Conservation (phyloP, 305 asterid species). For the Solanum hybrid region DNA sequence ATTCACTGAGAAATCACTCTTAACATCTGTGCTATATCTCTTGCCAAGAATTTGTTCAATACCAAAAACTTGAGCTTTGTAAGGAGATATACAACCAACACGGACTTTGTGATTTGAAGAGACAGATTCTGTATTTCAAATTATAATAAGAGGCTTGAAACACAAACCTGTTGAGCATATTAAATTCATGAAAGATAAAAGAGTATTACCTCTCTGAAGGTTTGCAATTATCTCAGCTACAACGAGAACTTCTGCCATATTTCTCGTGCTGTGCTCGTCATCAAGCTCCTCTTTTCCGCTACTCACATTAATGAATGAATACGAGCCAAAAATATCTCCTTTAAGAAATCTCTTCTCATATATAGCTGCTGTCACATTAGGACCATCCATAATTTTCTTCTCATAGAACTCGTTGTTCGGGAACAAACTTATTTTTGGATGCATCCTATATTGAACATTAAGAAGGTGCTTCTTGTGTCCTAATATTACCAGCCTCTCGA, state of each 20-base stretch:
- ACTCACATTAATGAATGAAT: conserved; percentile 42
- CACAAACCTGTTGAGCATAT: too few species aligned
- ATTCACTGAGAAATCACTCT: background rate
- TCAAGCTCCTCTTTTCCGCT: background rate
- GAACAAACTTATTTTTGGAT: conserved; percentile 64
- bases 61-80: background rate
- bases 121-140: too few species aligned
- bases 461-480: background rate
- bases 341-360: conserved; percentile 33
- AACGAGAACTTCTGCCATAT: conserved; percentile 42
- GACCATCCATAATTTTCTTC: background rate
- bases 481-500: background rate
- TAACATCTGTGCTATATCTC: background rate
- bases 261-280: conserved; percentile 14
- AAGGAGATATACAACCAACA: background rate
- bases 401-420: background rate
- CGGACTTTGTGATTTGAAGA: too few species aligned
- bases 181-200: too few species aligned
- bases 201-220: too few species aligned
- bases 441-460: conserved; percentile 20
- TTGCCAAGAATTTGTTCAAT: background rate
- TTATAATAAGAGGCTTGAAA: too few species aligned
- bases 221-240: conserved; percentile 41
- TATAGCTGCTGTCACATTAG: too few species aligned
- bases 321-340: conserved; percentile 37